phyloP scores from a whole-genome alignment of 345 rosid genomes.

The Eucalyptus brandiana region DNA sequence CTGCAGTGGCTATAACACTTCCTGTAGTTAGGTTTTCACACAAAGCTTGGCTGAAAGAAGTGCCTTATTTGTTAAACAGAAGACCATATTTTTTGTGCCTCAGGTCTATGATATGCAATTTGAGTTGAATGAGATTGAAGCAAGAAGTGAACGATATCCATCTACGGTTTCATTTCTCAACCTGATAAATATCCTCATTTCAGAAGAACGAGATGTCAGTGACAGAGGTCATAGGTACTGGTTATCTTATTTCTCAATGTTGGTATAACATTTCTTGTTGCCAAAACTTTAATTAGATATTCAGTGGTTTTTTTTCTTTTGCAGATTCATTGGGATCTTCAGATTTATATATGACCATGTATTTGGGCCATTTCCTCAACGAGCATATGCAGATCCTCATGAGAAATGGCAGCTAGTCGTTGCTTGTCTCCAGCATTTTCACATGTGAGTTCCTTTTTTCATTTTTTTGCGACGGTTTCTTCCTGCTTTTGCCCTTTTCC shows the following conservation, averaged over 20 bases:
- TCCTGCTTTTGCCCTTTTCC: not conserved
- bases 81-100: not conserved
- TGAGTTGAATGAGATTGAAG: conserved; percentile 97
- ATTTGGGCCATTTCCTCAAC: conserved; percentile 85
- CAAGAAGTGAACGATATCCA: conserved; percentile 85
- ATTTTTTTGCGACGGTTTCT: not conserved
- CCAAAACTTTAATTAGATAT: not conserved
- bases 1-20: not conserved
- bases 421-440: conserved; percentile 95
- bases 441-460: conserved; percentile 37
- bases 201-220: conserved; percentile 74
- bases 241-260: not conserved
- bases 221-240: conserved; percentile 88
- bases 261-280: not conserved
- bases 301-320: not conserved
- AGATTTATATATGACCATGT: conserved; percentile 87
- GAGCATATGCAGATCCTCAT: conserved; percentile 89
- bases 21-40: not conserved
- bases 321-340: conserved; percentile 91
- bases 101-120: conserved; percentile 97
- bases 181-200: conserved; percentile 73
- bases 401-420: conserved; percentile 94
- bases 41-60: not conserved
- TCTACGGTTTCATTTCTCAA: conserved; percentile 89
- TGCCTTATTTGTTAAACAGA: not conserved